Conservation (phyloP, 495 filamentous ascomycete species). For the Daldinia vernicosa region DNA sequence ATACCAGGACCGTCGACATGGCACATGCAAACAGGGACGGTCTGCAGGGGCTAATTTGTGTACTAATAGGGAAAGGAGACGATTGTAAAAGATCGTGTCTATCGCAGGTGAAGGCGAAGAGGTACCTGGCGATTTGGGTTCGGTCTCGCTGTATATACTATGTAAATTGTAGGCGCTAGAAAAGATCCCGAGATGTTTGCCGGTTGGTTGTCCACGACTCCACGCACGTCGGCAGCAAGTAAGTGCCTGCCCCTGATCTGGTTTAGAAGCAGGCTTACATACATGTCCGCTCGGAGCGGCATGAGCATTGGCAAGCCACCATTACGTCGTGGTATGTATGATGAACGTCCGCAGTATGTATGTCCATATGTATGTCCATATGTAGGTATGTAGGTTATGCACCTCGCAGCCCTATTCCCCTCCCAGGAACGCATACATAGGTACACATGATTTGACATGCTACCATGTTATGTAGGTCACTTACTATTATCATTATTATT, state of each 20-base stretch:
- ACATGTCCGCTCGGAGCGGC: conserved; percentile 12
- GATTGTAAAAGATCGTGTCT: neutral
- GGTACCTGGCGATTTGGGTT: conserved; percentile 30
- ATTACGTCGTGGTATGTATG: conserved; percentile 11
- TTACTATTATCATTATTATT: conserved; percentile 31
- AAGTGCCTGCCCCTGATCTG: conserved; percentile 29
- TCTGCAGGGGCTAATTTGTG: conserved; percentile 25
- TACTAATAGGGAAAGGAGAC: conserved; percentile 18
- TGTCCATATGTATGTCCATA: neutral
- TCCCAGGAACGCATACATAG: conserved; percentile 23
- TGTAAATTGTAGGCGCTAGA: conserved; percentile 37
- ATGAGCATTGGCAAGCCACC: conserved; percentile 23
- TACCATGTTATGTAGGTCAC: neutral
- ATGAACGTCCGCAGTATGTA: conserved; percentile 1
- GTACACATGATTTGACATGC: conserved; percentile 8
- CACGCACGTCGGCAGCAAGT: conserved; percentile 5
- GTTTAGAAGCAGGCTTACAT: conserved; percentile 19
- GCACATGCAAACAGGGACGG: conserved; percentile 28
- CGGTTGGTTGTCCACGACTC: conserved; percentile 18
- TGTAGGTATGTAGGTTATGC: conserved; percentile 26
- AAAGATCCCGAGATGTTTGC: conserved; percentile 41
- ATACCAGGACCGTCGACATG: conserved; percentile 28
- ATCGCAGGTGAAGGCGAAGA: conserved; percentile 1
- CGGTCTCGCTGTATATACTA: conserved; percentile 20
- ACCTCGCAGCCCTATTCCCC: conserved; percentile 41